Base-by-base conservation (phyloP, 768 basidiomycete species). In the Cyclocybe aegerita region DNA sequence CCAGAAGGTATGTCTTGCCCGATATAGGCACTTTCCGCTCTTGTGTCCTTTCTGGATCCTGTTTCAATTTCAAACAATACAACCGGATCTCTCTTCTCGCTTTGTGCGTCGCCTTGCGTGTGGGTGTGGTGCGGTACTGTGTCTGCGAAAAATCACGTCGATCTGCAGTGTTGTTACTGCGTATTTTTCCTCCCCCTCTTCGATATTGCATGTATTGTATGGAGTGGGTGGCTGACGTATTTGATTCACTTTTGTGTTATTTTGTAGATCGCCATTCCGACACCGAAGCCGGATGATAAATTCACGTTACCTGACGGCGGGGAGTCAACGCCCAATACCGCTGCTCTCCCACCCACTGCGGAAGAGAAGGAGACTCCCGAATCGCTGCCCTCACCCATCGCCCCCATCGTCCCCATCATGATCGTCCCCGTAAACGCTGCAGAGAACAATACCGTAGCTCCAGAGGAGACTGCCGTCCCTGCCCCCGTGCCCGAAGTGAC, bases 351-450 rank as follows among this genome's bases (percentile, higher is more conserved):
- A 15, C 43, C 43, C 30, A 41, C 42, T 14, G 35, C 46, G 31
- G 43, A 51, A 32, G 44, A 41, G 29, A 35, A 17, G 31, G 44
- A 46, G 9, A 12, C 43, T 34, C 23, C 48, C 7, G 43, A 53
- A 14, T 39, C 53, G 8, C 31, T 34, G 30, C 42, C 59, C 29
- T 48, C 57, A 14, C 52, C 56, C 5, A 54, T 67, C 9, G 66
- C 70, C 2, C 65, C 73, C 39, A 55, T 59, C 7, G 61, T 74
- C 2, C 70, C 71, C 36, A 69, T 76, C 10, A 32, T 65, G 52
- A 69, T 73, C 39, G 61, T 74, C 4, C 73, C 75, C 10, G 72
- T 76, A 41, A 74, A 72, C 48, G 71, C 67, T 4, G 56, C 64
- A 17, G 72, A 78, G 59, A 65, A 70, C 55, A 70, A 65, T 55